Evolutionary conservation across 352 stramenopile species (phyloP), one percentile per base, ranked within the genome.

Genomic region (Phytophthora crassamura): DNA sequence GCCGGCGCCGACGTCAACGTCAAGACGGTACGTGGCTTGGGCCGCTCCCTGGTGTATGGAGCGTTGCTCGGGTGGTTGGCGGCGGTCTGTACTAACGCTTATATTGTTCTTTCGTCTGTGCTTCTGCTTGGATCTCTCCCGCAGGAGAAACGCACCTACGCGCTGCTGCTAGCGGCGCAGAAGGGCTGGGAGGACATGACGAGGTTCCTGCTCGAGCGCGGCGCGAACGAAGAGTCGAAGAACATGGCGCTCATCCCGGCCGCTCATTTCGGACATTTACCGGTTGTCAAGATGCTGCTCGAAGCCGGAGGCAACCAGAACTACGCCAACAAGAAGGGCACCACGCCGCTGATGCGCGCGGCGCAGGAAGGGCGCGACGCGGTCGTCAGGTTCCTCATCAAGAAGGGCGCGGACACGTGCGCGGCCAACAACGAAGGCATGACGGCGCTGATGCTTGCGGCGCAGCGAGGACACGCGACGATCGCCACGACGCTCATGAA

Each of bases 321-420:
- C 46, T 96, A 86, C 39, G 86, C 86, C 41, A 96, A 96, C 64
- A 89, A 88, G 72, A 96, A 96, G 61, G 88, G 88, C 48, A 96
- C 88, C 2, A 96, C 88, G 0, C 86, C 88, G 15, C 56, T 96
- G 36, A 96, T 96, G 88, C 84, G 88, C 7, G 88, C 88, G 8
- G 88, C 88, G 0, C 88, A 96, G 61, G 88, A 96, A 76, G 88
- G 88, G 14, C 80, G 86, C 9, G 86, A 89, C 15, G 82, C 75
- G 8, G 88, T 96, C 9, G 88, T 96, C 15, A 69, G 77, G 45
- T 93, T 90, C 25, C 67, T 96, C n/a, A 87, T 96, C 16, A 68
- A 76, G 14, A 82, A 84, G 61, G 74, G 83, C 3, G 86, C 82
- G 7, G 72, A 93, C 32, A 80, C 86, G 14, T 94, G 82, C 43